Conservation (phyloP, 192 early-diverging fungal genomes). For the Lobosporangium transversale region DNA sequence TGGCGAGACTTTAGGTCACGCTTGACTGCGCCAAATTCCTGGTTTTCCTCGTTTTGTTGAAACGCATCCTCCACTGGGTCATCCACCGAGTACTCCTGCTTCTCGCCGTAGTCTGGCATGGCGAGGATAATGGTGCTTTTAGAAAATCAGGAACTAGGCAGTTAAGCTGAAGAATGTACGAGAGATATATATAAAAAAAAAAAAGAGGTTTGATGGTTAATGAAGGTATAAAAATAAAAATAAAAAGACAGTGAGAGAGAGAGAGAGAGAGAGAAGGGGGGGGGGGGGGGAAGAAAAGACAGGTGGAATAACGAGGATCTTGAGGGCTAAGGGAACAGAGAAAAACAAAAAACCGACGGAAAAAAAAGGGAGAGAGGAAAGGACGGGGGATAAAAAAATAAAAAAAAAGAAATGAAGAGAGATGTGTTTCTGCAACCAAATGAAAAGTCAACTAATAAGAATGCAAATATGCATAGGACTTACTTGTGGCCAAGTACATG, state of each 20-base stretch:
- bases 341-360: background rate
- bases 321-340: slow-evolving; percentile 1
- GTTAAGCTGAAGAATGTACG: no score
- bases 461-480: no score
- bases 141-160: no score
- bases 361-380: background rate
- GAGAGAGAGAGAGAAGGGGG: background rate
- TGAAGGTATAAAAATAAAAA: background rate
- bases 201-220: no score
- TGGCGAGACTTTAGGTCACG: slow-evolving; percentile 76
- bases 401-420: slow-evolving; percentile 6
- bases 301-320: slow-evolving; percentile 9
- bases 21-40: slow-evolving; percentile 57
- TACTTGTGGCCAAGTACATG: no score
- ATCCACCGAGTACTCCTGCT: slow-evolving; percentile 8
- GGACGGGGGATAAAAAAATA: background rate
- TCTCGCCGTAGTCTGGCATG: slow-evolving; percentile 17
- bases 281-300: background rate
- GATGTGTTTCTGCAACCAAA: background rate
- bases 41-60: slow-evolving; percentile 6
- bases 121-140: background rate
- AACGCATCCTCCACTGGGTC: background rate
- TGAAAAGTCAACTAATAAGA: background rate
- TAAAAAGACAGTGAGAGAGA: background rate
- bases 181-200: no score